Base-by-base conservation (phyloP, 1,284 basidiomycete species). In the Trichosporon sp. region DNA sequence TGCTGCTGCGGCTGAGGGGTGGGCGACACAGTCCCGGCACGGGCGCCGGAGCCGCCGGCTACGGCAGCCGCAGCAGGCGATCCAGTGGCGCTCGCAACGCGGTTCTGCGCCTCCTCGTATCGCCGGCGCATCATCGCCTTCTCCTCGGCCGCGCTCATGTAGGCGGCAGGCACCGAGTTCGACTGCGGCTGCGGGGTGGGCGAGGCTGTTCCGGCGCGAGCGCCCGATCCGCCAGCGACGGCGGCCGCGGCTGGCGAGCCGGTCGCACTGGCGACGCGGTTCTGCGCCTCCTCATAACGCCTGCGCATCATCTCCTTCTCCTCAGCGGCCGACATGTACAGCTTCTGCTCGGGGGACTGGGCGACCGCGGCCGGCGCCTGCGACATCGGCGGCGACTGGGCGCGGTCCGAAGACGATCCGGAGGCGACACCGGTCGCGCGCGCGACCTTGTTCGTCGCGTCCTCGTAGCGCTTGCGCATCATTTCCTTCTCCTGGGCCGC, bases 401-500 rank as follows among this genome's bases (percentile, higher is more conserved):
- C 53, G 56, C 56, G 56, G 27, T 60, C 56, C 1, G 56, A 31
- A 23, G 23, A 29, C 6, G 63, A 64, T 9, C 21, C 35, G 5
- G 42, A 64, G 21, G 23, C 51, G 51, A 27, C 51, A 27, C 51
- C 56, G 3, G 29, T 35, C 12, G 38, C 62, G n/a, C 67, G 66
- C 4, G 60, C 64, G 38, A 63, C 66, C 8, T 67, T 31, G 31
- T 35, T 12, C 67, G 65, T n/a, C 8, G 78, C 78, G 27, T 74
- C 75, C 42, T 80, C 76, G 66, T 76, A 80, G 51, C 78, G 69
- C 44, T 51, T 58, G n/a, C 73, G 64, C 72, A 78, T 76, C 47
- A 69, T 62, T 34, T 78, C 77, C 67, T 80, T 79, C 68, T 80
- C 77, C 32, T 77, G 70, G 38, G 70, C 75, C 3, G 76, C 77